Conservation (phyloP, 352 stramenopile species). For the Globisporangium cederbergense region DNA sequence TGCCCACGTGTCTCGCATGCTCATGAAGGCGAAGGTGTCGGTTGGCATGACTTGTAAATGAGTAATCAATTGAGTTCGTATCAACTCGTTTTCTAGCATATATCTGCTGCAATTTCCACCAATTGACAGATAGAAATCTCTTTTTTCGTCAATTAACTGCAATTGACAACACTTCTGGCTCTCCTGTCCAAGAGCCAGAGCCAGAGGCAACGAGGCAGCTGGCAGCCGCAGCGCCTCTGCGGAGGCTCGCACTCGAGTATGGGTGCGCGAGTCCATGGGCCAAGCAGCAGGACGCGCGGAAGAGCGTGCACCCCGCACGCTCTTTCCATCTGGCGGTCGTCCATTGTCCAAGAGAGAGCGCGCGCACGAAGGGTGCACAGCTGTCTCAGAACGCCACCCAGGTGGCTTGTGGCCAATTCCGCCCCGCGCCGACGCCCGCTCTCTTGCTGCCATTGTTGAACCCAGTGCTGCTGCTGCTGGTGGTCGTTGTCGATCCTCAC, state of each 20-base stretch:
- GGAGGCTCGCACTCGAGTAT: constrained; percentile 1
- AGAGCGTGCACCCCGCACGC: background rate
- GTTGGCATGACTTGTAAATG: too few relatives aligned
- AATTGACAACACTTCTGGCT: background rate
- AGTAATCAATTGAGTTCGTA: background rate
- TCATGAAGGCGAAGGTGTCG: too few relatives aligned
- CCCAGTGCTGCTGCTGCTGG: background rate
- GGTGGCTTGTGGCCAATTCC: background rate
- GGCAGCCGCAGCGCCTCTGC: constrained; percentile 9
- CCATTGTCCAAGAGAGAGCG: background rate
- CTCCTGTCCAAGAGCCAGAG: constrained; percentile 1
- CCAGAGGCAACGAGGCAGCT: background rate
- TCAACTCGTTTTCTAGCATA: background rate
- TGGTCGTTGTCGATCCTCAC: background rate
- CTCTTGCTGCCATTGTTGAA: constrained; percentile 2
- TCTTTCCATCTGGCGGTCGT: background rate
- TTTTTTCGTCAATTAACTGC: background rate
- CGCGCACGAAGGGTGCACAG: background rate
- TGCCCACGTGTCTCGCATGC: too few relatives aligned
- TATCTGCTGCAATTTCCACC: background rate
- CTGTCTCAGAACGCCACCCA: background rate
- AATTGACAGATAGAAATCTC: background rate
- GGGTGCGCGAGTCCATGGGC: background rate
- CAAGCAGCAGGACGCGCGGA: constrained; percentile 5
- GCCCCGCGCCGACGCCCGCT: background rate